phyloP scores from a whole-genome alignment of 148 eudicot genomes.

The Cornus controversa region DNA sequence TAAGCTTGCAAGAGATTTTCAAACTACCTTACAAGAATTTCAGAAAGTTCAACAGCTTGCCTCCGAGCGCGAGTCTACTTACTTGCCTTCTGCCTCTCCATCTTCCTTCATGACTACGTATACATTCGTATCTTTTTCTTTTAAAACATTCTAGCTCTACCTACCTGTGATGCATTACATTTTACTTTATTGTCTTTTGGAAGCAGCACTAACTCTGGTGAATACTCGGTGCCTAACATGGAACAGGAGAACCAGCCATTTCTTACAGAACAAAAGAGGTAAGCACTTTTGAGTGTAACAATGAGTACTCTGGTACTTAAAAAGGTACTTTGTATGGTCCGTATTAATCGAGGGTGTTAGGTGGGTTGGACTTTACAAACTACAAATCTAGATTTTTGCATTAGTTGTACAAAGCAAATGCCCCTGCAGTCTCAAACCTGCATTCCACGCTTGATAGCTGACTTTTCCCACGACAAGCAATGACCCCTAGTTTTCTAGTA shows the following conservation, averaged over 20 bases:
- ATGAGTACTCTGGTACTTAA: background rate
- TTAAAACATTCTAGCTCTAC: background rate
- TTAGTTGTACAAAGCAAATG: background rate
- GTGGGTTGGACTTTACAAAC: too few species aligned
- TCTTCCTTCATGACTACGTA: constrained; percentile 40
- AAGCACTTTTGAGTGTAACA: background rate
- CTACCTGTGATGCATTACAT: background rate
- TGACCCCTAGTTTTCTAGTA: too few species aligned
- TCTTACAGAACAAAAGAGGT: constrained; percentile 58
- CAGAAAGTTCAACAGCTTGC: constrained; percentile 84
- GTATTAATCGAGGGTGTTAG: too few species aligned
- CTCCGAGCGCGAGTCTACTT: constrained; percentile 71
- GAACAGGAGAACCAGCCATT: constrained; percentile 62
- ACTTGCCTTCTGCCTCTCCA: constrained; percentile 53
- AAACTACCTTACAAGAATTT: constrained; percentile 62
- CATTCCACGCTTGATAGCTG: too few species aligned
- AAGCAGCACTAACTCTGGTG: constrained; percentile 37
- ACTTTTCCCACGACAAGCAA: too few species aligned
- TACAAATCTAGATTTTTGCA: too few species aligned
- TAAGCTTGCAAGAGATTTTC: constrained; percentile 82
- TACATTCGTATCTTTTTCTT: constrained; percentile 11
- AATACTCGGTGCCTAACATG: constrained; percentile 32
- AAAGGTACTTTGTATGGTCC: too few species aligned
- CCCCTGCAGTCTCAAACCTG: too few species aligned
- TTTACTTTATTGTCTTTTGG: background rate